phyloP scores from a whole-genome alignment of 805 yeast genomes.

The Nakazawaea wyomingensis region DNA sequence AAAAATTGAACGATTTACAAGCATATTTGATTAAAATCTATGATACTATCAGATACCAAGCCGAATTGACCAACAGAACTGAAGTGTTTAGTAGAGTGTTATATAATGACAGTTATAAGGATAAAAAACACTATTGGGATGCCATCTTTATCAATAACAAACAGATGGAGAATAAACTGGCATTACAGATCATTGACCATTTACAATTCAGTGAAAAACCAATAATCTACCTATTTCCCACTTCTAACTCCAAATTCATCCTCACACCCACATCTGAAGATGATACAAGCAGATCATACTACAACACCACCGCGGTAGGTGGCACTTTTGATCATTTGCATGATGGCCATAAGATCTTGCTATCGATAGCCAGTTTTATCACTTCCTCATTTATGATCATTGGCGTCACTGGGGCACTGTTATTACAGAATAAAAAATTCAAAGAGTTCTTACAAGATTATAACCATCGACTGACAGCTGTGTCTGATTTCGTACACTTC shows the following conservation, averaged over 20 bases:
- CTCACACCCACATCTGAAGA: background rate
- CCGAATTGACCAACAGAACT: slow-evolving; percentile 1
- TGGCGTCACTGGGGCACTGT: slow-evolving; percentile 76
- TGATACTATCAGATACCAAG: slow-evolving; percentile 20
- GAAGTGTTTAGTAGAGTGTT: slow-evolving; percentile 16
- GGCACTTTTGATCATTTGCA: slow-evolving; percentile 98
- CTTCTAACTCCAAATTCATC: background rate
- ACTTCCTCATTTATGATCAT: slow-evolving; percentile 54
- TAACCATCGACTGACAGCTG: slow-evolving; percentile 42
- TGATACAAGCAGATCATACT: slow-evolving; percentile 16
- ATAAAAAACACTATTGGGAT: slow-evolving; percentile 9
- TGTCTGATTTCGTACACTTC: slow-evolving; percentile 42
- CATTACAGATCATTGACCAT: background rate
- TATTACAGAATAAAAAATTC: slow-evolving; percentile 71
- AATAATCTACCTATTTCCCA: slow-evolving; percentile 6
- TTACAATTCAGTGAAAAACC: background rate
- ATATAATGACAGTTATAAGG: slow-evolving; percentile 12
- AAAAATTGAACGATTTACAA: slow-evolving; percentile 24
- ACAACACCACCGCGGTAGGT: slow-evolving; percentile 62
- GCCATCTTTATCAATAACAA: slow-evolving; percentile 7
- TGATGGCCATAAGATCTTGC: slow-evolving; percentile 86
- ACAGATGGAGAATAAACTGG: slow-evolving; percentile 7
- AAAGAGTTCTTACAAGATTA: slow-evolving; percentile 59
- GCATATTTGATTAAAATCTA: slow-evolving; percentile 27
- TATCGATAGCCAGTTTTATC: slow-evolving; percentile 66